Evolutionary conservation across 257 asterid species (phyloP), one percentile per base, ranked within the genome.

Genomic region (Salvia splendens): DNA sequence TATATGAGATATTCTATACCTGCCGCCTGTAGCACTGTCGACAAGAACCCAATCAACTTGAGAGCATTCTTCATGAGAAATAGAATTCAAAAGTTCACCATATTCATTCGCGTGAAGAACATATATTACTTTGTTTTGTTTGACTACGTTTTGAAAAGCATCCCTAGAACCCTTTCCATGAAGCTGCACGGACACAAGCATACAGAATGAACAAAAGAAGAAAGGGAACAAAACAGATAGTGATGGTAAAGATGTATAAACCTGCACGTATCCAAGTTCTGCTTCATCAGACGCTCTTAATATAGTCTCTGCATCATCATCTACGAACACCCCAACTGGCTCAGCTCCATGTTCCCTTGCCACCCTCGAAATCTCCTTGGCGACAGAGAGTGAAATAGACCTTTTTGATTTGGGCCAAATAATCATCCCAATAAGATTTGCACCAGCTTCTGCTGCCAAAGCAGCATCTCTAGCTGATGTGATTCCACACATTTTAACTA

Each of bases 261-360:
- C 99, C 91, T 93, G 99, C 81, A 94, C 95, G 67, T 91, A 87
- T 75, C 84, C 96, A 67, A 94, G 96, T 73, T 86, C 80, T 12
- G 95, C 90, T 60, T 83, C 65, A 72, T 80, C 86, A 63, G 97
- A 78, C 51, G 86, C 91, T 77, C 79, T 80, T 53, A 84, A 51
- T 65, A 91, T 94, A 7, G 96, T 87, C 45, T 84, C 88, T 3
- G 82, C 95, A 83, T 84, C 84, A 77, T 91, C 99, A 55, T 91
- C 93, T 4, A 88, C 99, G 69, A 94, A 94, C 40, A 94, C 98
- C 48, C 99, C 96, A 73, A 94, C 97, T 24, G 96, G 93, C 72
- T 79, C 77, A 40, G 95, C 93, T 70, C 99, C 96, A 74, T 84
- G 67, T 73, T 80, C 81, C 48, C 86, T 63, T 9, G 95, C 90